Conservation (phyloP, 2,329 filamentous ascomycete genomes). For the Cladobotryum protrusum region DNA sequence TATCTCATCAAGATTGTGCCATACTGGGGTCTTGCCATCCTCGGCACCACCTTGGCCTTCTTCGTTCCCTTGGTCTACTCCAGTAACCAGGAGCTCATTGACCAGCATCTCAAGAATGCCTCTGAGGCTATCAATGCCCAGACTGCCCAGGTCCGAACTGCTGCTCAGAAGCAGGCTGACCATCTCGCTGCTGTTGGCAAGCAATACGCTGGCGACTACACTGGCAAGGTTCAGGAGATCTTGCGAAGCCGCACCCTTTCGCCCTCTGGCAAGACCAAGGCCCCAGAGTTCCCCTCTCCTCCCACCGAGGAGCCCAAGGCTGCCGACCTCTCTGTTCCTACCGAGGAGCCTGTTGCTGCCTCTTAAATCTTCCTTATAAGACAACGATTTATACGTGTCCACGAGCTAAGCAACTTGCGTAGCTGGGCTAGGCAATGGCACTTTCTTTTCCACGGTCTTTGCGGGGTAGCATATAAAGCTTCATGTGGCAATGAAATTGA, state of each 20-base stretch:
- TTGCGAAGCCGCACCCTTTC: conserved; percentile 45
- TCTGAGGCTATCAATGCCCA: conserved; percentile 55
- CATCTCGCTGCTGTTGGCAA: conserved; percentile 58
- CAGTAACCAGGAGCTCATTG: conserved; percentile 64
- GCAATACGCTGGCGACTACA: conserved; percentile 63
- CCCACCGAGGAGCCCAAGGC: conserved; percentile 32
- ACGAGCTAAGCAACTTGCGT: conserved; percentile 21
- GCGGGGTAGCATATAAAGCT: conserved; percentile 16
- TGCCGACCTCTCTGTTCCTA: conserved; percentile 20
- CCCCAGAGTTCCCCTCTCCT: conserved; percentile 30
- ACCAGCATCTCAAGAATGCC: conserved; percentile 53
- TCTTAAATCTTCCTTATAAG: conserved; percentile 20
- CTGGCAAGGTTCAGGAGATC: conserved; percentile 60
- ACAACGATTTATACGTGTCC: conserved; percentile 21
- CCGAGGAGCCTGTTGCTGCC: conserved; percentile 24
- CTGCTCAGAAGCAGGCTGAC: conserved; percentile 58
- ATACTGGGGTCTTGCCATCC: conserved; percentile 61
- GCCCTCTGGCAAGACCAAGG: conserved; percentile 35
- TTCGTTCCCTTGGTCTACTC: conserved; percentile 58
- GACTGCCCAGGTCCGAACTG: conserved; percentile 54
- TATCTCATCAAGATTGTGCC: conserved; percentile 64
- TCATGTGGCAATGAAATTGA: conserved; percentile 20
- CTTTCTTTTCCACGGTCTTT: conserved; percentile 23
- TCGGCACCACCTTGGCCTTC: conserved; percentile 55
- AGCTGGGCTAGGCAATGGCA: conserved; percentile 21